Base-by-base conservation (phyloP, 1,284 basidiomycete species). In the Kalmanozyma brasiliensis region DNA sequence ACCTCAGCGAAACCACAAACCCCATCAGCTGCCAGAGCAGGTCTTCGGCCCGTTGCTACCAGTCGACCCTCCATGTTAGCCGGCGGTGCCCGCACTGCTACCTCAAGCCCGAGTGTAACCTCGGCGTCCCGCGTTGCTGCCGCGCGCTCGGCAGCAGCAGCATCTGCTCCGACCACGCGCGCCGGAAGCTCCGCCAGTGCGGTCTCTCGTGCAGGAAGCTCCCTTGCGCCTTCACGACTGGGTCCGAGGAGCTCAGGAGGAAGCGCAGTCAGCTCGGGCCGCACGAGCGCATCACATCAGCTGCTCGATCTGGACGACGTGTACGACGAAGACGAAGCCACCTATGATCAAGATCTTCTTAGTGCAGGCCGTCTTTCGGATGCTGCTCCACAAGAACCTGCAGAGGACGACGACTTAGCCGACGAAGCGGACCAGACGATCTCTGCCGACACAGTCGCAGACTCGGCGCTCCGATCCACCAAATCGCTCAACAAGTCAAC, bases 61-160 rank as follows among this genome's bases (percentile, higher is more conserved):
- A 55, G 65, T 17, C 58, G 75, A 14, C 61, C 66, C 6, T 74
- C 74, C 26, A 77, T 77, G 74, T 34, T 58, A 9, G 38, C 56
- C 8, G 57, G 38, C 17, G 53, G 59, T 30, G 53, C 74, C 10
- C 48, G 62, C 16, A 46, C 70, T 4, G 57, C 64, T 20, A 55
- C 58, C 2, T 58, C 72, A 1, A 73, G 62, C 19, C 68, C 62
- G 4, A 49, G 55, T 44, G 58, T 58, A n/a, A 24, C 55, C 6
- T 44, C 63, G 3, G 58, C 68, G 2, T 44, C 58, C 13, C 57
- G 62, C 3, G 37, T 38, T 17, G 48, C 41, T 30, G 49, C 52
- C 13, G 52, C 57, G 30, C 48, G 61, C 24, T 16, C 52, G 0
- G 53, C 42, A 8, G 57, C 42, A 8, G 57, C 61, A 3, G 48